A percentile compares a stretch with the other conserved stretches of the same genome.
Evolutionary conservation across 179 eudicot species (phyloP).

Genomic region (Carnegiea gigantea): DNA sequence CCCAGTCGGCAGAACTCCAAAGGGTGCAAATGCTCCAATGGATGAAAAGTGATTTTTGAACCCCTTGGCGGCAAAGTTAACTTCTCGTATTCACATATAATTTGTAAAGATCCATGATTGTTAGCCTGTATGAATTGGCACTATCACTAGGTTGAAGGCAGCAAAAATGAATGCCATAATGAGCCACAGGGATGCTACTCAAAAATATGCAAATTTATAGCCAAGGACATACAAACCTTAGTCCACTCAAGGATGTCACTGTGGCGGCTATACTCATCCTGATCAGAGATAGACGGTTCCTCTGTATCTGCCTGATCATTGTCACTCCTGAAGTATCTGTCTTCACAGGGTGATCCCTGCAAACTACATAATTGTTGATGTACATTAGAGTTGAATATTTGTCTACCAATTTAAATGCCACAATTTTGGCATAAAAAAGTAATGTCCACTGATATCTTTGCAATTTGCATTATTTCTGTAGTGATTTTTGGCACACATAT

Average conservation of each 20-base stretch:
- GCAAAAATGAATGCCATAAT: background rate
- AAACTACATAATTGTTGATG: constrained; percentile 49
- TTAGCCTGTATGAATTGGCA: constrained; percentile 54
- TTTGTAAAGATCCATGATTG: constrained; percentile 80
- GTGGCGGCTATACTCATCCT: constrained; percentile 64
- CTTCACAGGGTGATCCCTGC: constrained; percentile 78
- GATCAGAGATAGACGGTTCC: constrained; percentile 87
- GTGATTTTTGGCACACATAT: background rate
- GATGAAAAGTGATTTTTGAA: constrained; percentile 71
- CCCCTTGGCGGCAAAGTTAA: constrained; percentile 73
- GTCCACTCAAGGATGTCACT: constrained; percentile 94
- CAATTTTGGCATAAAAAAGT: background rate
- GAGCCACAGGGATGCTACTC: background rate
- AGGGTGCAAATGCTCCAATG: constrained; percentile 90
- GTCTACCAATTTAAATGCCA: background rate
- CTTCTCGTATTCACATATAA: constrained; percentile 76
- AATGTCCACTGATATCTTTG: background rate
- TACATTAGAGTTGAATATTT: background rate
- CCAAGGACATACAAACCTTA: constrained; percentile 50
- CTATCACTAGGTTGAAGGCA: background rate
- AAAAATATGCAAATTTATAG: background rate
- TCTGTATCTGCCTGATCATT: constrained; percentile 70
- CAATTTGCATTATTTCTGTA: background rate
- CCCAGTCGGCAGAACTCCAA: constrained; percentile 74
- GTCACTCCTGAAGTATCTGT: constrained; percentile 72